phyloP scores from a whole-genome alignment of 2,329 filamentous ascomycete species.

The Hymenoscyphus salicellus region DNA sequence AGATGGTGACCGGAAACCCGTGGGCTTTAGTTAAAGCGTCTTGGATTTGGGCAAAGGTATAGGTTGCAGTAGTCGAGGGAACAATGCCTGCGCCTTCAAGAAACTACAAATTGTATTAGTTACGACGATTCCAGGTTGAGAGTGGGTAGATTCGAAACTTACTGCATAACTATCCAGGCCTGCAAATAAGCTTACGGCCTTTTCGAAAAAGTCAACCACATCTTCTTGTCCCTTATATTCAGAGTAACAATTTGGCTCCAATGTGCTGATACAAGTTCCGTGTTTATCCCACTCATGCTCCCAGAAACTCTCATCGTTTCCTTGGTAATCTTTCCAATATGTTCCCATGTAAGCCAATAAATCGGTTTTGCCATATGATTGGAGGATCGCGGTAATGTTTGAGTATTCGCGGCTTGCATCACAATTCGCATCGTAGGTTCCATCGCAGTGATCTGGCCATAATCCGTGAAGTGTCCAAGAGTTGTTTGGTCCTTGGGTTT shows the following conservation, averaged over 20 bases:
- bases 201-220: constrained; percentile 66
- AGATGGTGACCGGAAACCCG: constrained; percentile 45
- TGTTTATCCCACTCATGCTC: constrained; percentile 74
- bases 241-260: constrained; percentile 63
- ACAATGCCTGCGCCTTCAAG: constrained; percentile 51
- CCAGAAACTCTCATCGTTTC: constrained; percentile 62
- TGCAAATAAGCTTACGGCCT: constrained; percentile 62
- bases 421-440: constrained; percentile 65
- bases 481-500: constrained; percentile 11
- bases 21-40: constrained; percentile 43
- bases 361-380: constrained; percentile 50
- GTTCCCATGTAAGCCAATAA: constrained; percentile 58
- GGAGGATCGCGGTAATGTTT: constrained; percentile 63
- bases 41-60: constrained; percentile 43
- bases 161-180: constrained; percentile 15
- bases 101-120: constrained; percentile 37
- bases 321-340: constrained; percentile 68
- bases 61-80: constrained; percentile 42
- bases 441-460: constrained; percentile 65
- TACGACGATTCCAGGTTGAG: constrained; percentile 46
- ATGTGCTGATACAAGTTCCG: constrained; percentile 68
- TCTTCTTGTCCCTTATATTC: constrained; percentile 49
- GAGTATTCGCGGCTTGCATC: constrained; percentile 59
- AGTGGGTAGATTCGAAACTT: neutral
- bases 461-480: constrained; percentile 69